Evolutionary conservation across 1,139 yeast species (phyloP), one percentile per base, ranked within the genome.

Genomic region (Taiozyma sp.): DNA sequence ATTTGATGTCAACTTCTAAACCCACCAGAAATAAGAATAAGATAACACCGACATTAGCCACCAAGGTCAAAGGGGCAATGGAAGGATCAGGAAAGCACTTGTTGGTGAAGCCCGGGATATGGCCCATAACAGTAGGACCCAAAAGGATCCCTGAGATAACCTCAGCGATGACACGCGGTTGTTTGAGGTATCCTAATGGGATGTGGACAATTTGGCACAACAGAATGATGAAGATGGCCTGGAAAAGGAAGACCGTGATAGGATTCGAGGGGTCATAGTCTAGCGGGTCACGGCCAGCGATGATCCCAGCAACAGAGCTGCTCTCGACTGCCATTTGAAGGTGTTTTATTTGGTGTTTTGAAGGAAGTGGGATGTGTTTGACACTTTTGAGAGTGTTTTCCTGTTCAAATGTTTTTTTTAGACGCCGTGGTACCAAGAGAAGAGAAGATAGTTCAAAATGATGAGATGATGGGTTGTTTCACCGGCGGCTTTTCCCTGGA

Each of bases 141-240:
- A 87, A 68, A 2, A 87, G 60, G 47, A 87, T 83, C 22, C 95
- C 96, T 1, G 89, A 75, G 16, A 87, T 73, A 49, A 87, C 93
- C 62, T 87, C 95, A 8, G 91, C 87, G 51, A 87, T 85, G 43
- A 87, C 95, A 51, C 82, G 74, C 0, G 95, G 96, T 64, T 87
- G 93, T 57, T 80, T 81, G 43, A 87, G 63, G 54, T 67, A 74
- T 12, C 81, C 72, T 27, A 87, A 68, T 0, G 91, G 89, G 47
- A 73, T 70, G 60, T 85, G 83, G 7, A 87, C 60, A 6, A 81
- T 32, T 49, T 81, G 81, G 53, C 84, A 81, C 44, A 81, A 64
- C 30, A 72, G 65, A 51, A 83, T 74, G 60, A 84, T 80, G 57
- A 84, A 71, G 16, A 80, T 64, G 8, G 80, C 78, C 62, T 83